Base-by-base conservation (phyloP, 768 basidiomycete genomes). In the Calocybe gangraenosa region DNA sequence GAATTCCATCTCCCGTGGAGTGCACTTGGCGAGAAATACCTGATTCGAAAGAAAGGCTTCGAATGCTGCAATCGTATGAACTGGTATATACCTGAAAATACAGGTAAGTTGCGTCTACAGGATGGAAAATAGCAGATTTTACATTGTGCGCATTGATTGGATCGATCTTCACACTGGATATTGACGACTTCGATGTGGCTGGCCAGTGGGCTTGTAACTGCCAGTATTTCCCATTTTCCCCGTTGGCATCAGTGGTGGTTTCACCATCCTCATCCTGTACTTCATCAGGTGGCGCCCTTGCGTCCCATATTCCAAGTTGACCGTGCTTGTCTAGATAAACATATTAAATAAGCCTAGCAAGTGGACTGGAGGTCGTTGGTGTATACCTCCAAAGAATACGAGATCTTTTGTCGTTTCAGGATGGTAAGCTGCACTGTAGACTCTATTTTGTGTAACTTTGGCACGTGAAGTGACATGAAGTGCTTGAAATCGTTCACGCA, bases 151-250 rank as follows among this genome's bases (percentile, higher is more conserved):
- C 69, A 59, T 92, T 75, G 28, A 78, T 68, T 7, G 90, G 87
- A 57, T 90, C 84, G 40, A 92, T 69, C 60, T 84, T 89, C 46
- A 92, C 73, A 47, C 73, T 77, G 4, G 87, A 89, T 40, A 92
- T 81, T 1, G 88, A 89, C 1, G 88, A 91, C 53, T 82, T 81
- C 13, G 86, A 69, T 0, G 81, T 83, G 3, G 84, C 82, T 0
- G 90, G 90, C 90, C 90, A 92, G 52, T 92, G 90, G 17, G 74
- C 66, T 57, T 92, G 90, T 40, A 92, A 63, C 8, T 81, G 76
- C 84, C 85, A 92, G 56, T 83, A 83, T 61, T 78, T 83, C 3
- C 90, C 90, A n/a, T 76, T 74, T 60, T 84, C 82, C 23, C 59
- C 55, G 30, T 77, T 73, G 17, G 58, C 60, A 9, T 66, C 42